These are phyloP conservation scores for Condylostoma magnum DNA, from an alignment of 169 alveolate genomes.

Conservation along the genomic window DNA sequence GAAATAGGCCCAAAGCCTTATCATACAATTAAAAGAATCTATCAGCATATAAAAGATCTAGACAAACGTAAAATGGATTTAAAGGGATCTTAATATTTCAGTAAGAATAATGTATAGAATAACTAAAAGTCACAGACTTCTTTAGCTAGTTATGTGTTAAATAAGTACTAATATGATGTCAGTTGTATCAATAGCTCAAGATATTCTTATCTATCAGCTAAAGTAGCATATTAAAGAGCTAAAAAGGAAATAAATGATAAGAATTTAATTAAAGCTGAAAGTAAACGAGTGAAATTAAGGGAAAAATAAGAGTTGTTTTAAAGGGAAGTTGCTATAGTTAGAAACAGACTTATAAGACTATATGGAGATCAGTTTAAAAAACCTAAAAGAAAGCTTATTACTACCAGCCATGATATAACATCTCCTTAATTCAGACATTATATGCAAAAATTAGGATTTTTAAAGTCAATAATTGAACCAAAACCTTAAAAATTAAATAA, in stretches of 20 bases:
- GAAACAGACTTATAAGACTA: neutral
- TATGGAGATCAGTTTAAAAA: neutral
- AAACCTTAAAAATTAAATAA: neutral
- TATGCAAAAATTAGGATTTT: constrained; percentile 14
- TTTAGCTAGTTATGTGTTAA: neutral
- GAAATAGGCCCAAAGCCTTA: neutral
- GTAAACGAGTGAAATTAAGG: neutral
- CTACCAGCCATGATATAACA: neutral
- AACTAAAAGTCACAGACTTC: neutral
- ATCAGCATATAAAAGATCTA: neutral
- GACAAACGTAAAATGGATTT: neutral
- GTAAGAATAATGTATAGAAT: neutral
- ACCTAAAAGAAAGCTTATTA: neutral
- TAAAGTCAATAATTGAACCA: neutral
- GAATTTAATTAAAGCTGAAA: neutral
- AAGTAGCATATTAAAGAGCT: constrained; percentile 27
- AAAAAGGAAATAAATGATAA: constrained; percentile 2
- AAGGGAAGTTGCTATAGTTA: neutral
- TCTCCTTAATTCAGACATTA: neutral
- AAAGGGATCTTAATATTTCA: neutral
- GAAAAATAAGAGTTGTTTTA: neutral
- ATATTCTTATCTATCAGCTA: constrained; percentile 16
- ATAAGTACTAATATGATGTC: neutral
- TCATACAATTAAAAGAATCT: neutral
- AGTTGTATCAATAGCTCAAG: neutral